Base-by-base conservation (phyloP, 768 basidiomycete genomes). In the Lactarius hatsudake region DNA sequence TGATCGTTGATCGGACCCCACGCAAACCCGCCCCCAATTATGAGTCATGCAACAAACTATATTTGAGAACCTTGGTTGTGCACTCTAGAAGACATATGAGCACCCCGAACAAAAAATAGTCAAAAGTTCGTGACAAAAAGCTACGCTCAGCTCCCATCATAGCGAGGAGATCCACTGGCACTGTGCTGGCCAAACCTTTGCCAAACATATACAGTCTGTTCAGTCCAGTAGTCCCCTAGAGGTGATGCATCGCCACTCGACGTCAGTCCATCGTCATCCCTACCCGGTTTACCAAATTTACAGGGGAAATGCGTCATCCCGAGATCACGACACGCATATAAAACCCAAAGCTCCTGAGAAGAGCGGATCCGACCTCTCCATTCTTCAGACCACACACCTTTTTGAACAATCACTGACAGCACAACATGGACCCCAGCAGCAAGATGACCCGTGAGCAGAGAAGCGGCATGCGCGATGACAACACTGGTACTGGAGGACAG, bases 201-300 rank as follows among this genome's bases (percentile, higher is more conserved):
- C 34, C 34, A 10, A 34, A 10, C 10, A 34, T 34, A 2, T 2
- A 34, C n/a, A n/a, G n/a, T n/a, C n/a, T 34, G 34, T 10, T 34
- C 34, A 34, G 34, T 30, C 30, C 7, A 32, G 32, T 8, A 36
- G 10, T 36, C 36, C 36, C 0, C 36, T 36, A 2, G 36, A 36
- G 36, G 36, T 36, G 9, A 48, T 23, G 10, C 12, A 48, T 23
- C 32, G 26, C 20, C 23, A 34, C 5, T 61, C 23, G 30, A 67
- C 57, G 66, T 67, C 66, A 67, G 38, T 28, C 28, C 9, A 6
- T 48, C 48, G 40, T 59, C 65, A 59, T 30, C 38, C 5, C 8
- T 42, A 40, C 32, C 40, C 26, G 7, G 38, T 12, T 38, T 43
- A 5, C 5, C n/a, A 15, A 48, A 48, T 23, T 10, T 48, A 23